Conservation (phyloP, 2,329 filamentous ascomycete genomes). For the Chaetomium olivaceum region DNA sequence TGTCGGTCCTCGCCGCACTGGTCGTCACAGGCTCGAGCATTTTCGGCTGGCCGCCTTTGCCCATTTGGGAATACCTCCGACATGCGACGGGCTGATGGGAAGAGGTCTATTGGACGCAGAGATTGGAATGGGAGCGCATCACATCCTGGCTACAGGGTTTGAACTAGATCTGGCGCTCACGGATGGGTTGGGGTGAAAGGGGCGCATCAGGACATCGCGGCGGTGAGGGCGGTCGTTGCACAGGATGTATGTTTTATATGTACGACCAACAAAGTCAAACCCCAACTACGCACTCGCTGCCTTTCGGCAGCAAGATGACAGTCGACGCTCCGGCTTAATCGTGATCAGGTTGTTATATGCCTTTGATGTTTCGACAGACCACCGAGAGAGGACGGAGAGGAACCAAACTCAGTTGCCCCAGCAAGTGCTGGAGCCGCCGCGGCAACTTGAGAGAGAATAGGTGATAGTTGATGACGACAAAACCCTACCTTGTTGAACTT, state of each 20-base stretch:
- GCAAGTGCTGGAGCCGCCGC: conserved; percentile 55
- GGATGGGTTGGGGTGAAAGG: neutral
- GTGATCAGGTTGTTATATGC: conserved; percentile 82
- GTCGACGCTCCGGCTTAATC: conserved; percentile 99
- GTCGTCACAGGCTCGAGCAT: conserved; percentile 21
- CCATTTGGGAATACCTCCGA: conserved; percentile 21
- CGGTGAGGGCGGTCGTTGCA: neutral
- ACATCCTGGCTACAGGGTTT: neutral
- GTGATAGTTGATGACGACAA: neutral
- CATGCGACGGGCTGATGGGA: conserved; percentile 13
- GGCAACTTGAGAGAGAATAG: conserved; percentile 41
- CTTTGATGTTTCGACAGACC: conserved; percentile 60
- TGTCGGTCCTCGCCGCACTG: conserved; percentile 20
- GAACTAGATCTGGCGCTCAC: neutral
- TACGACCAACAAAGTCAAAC: conserved; percentile 96
- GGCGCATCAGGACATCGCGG: neutral
- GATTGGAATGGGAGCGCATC: neutral
- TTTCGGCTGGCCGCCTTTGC: conserved; percentile 23
- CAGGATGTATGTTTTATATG: conserved; percentile 48
- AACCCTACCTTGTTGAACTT: conserved; percentile 4
- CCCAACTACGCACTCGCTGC: conserved; percentile 78
- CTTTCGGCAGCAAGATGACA: conserved; percentile 80
- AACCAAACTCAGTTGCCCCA: conserved; percentile 63
- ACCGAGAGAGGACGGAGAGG: conserved; percentile 74
- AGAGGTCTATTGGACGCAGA: neutral